Percentiles rank a stretch among this genome's conserved stretches.
phyloP scores from a whole-genome alignment of 2,329 filamentous ascomycete species.

The Verticillium isaacii region DNA sequence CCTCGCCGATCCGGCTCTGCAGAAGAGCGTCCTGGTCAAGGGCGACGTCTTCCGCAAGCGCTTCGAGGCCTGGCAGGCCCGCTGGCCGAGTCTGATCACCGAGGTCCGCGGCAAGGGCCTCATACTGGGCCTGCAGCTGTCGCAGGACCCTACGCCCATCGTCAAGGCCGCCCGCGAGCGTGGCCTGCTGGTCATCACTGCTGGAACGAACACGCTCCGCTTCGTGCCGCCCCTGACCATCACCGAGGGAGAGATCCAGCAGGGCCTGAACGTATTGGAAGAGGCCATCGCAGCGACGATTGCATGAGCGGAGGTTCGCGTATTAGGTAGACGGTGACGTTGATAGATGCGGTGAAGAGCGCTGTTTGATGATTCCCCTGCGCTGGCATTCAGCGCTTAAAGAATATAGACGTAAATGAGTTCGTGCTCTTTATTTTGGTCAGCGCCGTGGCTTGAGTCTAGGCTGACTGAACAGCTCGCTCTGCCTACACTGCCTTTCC shows the following conservation, averaged over 20 bases:
- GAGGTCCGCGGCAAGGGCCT: conserved; percentile 81
- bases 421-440: background rate
- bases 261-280: conserved; percentile 71
- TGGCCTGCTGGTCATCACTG: conserved; percentile 85
- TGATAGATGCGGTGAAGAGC: background rate
- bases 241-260: conserved; percentile 71
- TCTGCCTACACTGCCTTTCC: too few relatives aligned
- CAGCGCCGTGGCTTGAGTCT: too few relatives aligned
- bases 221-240: conserved; percentile 88
- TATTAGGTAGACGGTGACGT: background rate
- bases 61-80: conserved; percentile 40
- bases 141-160: conserved; percentile 65
- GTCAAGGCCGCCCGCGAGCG: conserved; percentile 83
- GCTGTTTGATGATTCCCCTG: background rate
- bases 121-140: conserved; percentile 82
- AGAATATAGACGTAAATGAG: background rate
- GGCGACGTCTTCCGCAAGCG: conserved; percentile 41
- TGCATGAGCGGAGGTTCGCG: background rate
- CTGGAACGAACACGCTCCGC: conserved; percentile 84
- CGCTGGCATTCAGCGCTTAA: background rate
- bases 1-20: conserved; percentile 66
- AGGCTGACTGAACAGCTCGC: too few relatives aligned
- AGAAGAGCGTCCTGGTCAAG: conserved; percentile 66
- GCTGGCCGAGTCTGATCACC: conserved; percentile 63
- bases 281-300: conserved; percentile 51